These are phyloP conservation scores for Tolypocladium endophyticum DNA, from an alignment of 2,329 filamentous ascomycete species.

Conservation along the genomic window DNA sequence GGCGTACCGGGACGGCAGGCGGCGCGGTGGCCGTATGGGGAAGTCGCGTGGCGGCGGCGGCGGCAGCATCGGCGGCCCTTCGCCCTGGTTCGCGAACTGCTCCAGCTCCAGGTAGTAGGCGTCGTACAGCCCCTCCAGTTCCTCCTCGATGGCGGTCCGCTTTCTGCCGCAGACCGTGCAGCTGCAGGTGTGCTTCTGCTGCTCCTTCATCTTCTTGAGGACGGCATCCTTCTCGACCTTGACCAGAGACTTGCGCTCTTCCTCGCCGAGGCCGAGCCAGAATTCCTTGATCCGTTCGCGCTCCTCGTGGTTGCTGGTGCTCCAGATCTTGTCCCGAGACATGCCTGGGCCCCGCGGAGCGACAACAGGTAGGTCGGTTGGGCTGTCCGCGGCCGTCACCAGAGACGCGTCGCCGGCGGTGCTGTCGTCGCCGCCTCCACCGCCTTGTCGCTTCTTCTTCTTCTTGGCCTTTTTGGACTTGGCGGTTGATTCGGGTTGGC, in stretches of 20 bases:
- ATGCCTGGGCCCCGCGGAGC: slow-evolving; percentile 30
- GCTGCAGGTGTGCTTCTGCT: slow-evolving; percentile 98
- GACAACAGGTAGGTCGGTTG: slow-evolving; percentile 19
- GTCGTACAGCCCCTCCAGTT: slow-evolving; percentile 93
- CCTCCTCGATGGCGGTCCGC: slow-evolving; percentile 93
- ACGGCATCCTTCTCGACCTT: slow-evolving; percentile 99
- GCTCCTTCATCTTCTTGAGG: slow-evolving; percentile 98
- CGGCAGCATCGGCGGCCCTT: slow-evolving; percentile 44
- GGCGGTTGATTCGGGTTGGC: slow-evolving; percentile 14
- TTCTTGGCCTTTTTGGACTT: slow-evolving; percentile 55
- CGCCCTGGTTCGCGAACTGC: slow-evolving; percentile 83
- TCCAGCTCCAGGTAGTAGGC: slow-evolving; percentile 97
- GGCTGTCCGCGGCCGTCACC: not conserved
- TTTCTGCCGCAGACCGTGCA: slow-evolving; percentile 96
- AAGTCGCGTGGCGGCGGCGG: slow-evolving; percentile 46
- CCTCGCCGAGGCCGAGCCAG: slow-evolving; percentile 89
- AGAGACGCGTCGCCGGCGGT: slow-evolving; percentile 7
- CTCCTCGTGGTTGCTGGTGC: slow-evolving; percentile 87
- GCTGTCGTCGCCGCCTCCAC: slow-evolving; percentile 7
- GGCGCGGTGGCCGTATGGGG: slow-evolving; percentile 47
- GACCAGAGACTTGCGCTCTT: slow-evolving; percentile 87
- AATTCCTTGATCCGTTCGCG: slow-evolving; percentile 97
- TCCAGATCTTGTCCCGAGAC: slow-evolving; percentile 87
- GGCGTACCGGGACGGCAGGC: slow-evolving; percentile 45
- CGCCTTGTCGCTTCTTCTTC: slow-evolving; percentile 51